phyloP scores from a whole-genome alignment of 495 filamentous ascomycete species.

The Neurospora sp. region DNA sequence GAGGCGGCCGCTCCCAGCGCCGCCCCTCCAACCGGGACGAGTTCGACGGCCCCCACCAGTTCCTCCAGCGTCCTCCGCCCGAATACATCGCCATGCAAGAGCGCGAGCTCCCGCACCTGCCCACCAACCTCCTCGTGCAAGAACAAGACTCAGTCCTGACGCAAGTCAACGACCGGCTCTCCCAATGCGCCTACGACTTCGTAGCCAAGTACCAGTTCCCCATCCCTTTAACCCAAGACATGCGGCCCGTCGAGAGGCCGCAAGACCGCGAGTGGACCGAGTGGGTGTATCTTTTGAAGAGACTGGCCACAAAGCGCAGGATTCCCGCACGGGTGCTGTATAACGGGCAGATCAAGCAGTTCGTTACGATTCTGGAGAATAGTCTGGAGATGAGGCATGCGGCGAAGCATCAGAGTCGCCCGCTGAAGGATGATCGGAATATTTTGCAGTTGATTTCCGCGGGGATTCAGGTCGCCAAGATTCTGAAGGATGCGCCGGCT shows the following conservation, averaged over 20 bases:
- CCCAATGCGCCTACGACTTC: conserved; percentile 80
- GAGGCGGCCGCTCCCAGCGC: conserved; percentile 45
- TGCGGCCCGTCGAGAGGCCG: conserved; percentile 66
- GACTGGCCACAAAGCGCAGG: conserved; percentile 72
- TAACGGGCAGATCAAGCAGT: conserved; percentile 82
- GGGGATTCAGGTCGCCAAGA: conserved; percentile 77
- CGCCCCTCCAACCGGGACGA: conserved; percentile 76
- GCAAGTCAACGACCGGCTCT: conserved; percentile 72
- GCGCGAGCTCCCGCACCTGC: conserved; percentile 68
- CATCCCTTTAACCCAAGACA: conserved; percentile 68
- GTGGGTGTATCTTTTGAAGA: conserved; percentile 82
- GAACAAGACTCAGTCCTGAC: conserved; percentile 75
- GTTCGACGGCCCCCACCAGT: conserved; percentile 78
- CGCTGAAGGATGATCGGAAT: conserved; percentile 82
- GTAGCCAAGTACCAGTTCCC: conserved; percentile 84
- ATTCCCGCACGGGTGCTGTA: conserved; percentile 77
- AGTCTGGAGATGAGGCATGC: conserved; percentile 73
- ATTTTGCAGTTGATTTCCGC: conserved; percentile 79
- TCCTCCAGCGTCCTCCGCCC: conserved; percentile 55
- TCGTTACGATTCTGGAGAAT: conserved; percentile 74
- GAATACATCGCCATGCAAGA: conserved; percentile 63
- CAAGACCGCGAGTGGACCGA: conserved; percentile 81
- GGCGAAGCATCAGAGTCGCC: conserved; percentile 71
- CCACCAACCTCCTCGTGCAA: conserved; percentile 69
- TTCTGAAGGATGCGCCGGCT: conserved; percentile 68